A percentile compares a stretch with the other conserved stretches of the same genome.
These are phyloP conservation scores for Arabidopsis thaliana DNA, from an alignment of 345 rosid genomes.

Conservation along the genomic window DNA sequence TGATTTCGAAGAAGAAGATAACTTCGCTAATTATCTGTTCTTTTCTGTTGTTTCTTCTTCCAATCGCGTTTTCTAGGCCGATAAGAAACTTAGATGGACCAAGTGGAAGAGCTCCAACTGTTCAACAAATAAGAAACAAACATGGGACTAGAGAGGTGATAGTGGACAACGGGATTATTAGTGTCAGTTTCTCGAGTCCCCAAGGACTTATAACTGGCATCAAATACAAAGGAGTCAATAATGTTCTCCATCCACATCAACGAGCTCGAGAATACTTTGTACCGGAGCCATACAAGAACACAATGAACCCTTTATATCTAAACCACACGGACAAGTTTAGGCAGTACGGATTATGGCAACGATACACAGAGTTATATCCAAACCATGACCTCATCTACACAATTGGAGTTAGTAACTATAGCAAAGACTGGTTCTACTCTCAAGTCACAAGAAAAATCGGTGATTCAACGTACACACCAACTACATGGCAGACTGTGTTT, in stretches of 20 bases:
- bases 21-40: constrained; percentile 11
- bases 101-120: constrained; percentile 32
- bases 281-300: constrained; percentile 63
- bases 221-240: constrained; percentile 60
- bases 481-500: constrained; percentile 78
- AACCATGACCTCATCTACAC: constrained; percentile 58
- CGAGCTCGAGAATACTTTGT: constrained; percentile 58
- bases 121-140: constrained; percentile 12
- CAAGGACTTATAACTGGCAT: constrained; percentile 63
- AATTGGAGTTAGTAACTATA: constrained; percentile 53
- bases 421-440: constrained; percentile 76
- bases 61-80: constrained; percentile 18
- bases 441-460: constrained; percentile 66
- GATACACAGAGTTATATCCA: constrained; percentile 66
- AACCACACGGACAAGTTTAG: constrained; percentile 54
- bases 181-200: constrained; percentile 64
- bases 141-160: constrained; percentile 52
- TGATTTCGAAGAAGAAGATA: constrained; percentile 18
- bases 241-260: constrained; percentile 55
- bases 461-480: constrained; percentile 45
- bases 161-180: constrained; percentile 70
- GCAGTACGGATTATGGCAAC: constrained; percentile 80
- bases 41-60: constrained; percentile 30
- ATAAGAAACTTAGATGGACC: constrained; percentile 17
- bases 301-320: constrained; percentile 53